A percentile compares a stretch with the other conserved stretches of the same genome.
These are phyloP conservation scores for Ophiostoma sp. DNA, from an alignment of 2,329 filamentous ascomycete genomes.

Conservation along the genomic window DNA sequence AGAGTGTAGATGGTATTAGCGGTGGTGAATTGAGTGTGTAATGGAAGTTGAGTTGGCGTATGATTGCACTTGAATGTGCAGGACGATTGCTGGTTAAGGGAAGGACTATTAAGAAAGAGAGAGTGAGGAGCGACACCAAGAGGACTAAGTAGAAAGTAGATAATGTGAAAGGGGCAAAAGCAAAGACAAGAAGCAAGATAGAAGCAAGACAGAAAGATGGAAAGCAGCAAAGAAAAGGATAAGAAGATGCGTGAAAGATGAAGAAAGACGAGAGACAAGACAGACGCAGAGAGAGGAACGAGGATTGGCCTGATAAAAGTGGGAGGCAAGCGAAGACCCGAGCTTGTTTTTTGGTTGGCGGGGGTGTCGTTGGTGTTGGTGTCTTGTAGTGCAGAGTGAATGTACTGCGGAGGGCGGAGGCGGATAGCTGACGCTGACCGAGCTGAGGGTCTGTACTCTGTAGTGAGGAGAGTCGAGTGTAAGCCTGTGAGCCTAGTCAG, in stretches of 20 bases:
- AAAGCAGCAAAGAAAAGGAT: background rate
- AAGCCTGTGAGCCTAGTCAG: background rate
- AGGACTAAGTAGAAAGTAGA: background rate
- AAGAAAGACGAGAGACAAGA: background rate
- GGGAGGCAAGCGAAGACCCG: conserved; percentile 7
- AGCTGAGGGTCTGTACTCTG: background rate
- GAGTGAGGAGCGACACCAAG: background rate
- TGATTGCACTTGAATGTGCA: background rate
- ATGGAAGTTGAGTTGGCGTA: background rate
- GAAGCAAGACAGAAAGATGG: background rate
- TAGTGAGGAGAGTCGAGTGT: background rate
- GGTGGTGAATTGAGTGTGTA: background rate
- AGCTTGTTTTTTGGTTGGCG: conserved; percentile 12
- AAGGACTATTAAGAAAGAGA: background rate
- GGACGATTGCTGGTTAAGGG: background rate
- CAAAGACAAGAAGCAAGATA: background rate
- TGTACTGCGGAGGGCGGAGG: background rate
- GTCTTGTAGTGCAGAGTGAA: background rate
- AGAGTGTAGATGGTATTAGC: background rate
- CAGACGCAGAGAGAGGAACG: background rate
- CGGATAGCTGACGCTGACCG: conserved; percentile 12
- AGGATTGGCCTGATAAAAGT: background rate
- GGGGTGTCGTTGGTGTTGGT: conserved; percentile 2
- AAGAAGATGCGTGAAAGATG: background rate
- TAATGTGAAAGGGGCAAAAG: background rate